Evolutionary conservation across 352 stramenopile species (phyloP).

Genomic region (Phytophthora crassamura): DNA sequence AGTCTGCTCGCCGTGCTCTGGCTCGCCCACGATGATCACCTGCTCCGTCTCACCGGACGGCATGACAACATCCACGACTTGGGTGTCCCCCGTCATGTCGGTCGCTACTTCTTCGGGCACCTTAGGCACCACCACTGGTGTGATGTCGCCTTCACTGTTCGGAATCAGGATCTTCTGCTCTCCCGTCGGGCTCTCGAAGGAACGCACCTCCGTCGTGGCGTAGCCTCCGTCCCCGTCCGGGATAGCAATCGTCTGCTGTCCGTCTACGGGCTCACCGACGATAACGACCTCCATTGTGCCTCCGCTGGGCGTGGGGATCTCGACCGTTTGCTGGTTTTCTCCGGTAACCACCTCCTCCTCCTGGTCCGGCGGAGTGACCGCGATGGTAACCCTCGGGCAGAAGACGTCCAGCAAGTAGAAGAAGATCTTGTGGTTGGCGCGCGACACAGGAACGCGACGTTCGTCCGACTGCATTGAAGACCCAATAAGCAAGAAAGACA

Average conservation of each 20-base stretch:
- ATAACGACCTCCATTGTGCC: slow-evolving; percentile 20
- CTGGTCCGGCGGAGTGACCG: slow-evolving; percentile 19
- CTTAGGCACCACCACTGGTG: slow-evolving; percentile 20
- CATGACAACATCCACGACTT: not conserved
- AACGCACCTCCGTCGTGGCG: slow-evolving; percentile 25
- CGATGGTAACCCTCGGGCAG: slow-evolving; percentile 24
- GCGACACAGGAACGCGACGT: slow-evolving; percentile 2
- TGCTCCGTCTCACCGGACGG: slow-evolving; percentile 1
- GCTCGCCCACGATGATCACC: slow-evolving; percentile 3
- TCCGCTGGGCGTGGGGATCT: slow-evolving; percentile 23
- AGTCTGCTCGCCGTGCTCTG: slow-evolving; percentile 1
- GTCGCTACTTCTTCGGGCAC: slow-evolving; percentile 3
- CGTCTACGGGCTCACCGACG: slow-evolving; percentile 19
- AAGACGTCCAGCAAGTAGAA: slow-evolving; percentile 35
- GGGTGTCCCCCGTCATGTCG: not conserved
- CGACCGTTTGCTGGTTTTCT: slow-evolving; percentile 20
- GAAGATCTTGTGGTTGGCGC: slow-evolving; percentile 22
- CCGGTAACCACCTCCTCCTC: not conserved
- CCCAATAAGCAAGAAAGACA: not conserved
- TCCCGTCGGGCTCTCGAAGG: slow-evolving; percentile 17
- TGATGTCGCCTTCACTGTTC: slow-evolving; percentile 25
- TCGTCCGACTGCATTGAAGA: slow-evolving; percentile 1
- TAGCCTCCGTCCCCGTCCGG: slow-evolving; percentile 19
- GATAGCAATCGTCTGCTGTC: slow-evolving; percentile 26
- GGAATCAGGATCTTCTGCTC: slow-evolving; percentile 39